Percentiles rank a stretch among this genome's conserved stretches.
Conservation (phyloP, 192 early-diverging fungal genomes). For the Pecoramyces ruminantium region DNA sequence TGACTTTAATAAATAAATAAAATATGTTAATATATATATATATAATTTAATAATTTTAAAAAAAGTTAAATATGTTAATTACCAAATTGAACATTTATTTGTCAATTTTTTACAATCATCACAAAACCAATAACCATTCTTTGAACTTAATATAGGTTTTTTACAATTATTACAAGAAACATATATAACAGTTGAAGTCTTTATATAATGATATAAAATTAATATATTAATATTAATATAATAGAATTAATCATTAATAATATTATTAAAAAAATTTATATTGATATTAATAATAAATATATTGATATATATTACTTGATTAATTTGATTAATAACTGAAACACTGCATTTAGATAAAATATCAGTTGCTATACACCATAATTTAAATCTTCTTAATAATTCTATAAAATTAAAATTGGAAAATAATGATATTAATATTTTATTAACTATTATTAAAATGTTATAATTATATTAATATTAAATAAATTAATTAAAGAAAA, state of each 20-base stretch:
- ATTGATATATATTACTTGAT: slow-evolving; percentile 26
- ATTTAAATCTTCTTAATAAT: slow-evolving; percentile 48
- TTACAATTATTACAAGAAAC: slow-evolving; percentile 47
- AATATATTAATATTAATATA: too few species aligned
- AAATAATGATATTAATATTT: background rate
- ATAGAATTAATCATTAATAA: too few species aligned
- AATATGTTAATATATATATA: background rate
- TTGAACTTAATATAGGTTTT: slow-evolving; percentile 29
- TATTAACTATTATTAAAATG: background rate
- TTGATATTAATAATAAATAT: slow-evolving; percentile 7
- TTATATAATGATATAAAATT: too few species aligned
- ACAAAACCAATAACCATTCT: slow-evolving; percentile 40
- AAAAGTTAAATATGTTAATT: slow-evolving; percentile 1
- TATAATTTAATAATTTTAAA: background rate
- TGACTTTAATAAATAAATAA: too few species aligned
- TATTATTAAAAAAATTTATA: background rate
- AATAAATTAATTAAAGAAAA: background rate
- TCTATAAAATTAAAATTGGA: slow-evolving; percentile 16
- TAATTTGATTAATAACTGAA: slow-evolving; percentile 16
- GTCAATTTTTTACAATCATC: slow-evolving; percentile 45
- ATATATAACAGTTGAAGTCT: slow-evolving; percentile 59
- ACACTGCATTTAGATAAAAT: slow-evolving; percentile 35
- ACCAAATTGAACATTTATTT: slow-evolving; percentile 55
- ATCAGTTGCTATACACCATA: slow-evolving; percentile 45
- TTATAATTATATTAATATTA: too few species aligned